Base-by-base conservation (phyloP, 768 basidiomycete species). In the Zangia roseola region DNA sequence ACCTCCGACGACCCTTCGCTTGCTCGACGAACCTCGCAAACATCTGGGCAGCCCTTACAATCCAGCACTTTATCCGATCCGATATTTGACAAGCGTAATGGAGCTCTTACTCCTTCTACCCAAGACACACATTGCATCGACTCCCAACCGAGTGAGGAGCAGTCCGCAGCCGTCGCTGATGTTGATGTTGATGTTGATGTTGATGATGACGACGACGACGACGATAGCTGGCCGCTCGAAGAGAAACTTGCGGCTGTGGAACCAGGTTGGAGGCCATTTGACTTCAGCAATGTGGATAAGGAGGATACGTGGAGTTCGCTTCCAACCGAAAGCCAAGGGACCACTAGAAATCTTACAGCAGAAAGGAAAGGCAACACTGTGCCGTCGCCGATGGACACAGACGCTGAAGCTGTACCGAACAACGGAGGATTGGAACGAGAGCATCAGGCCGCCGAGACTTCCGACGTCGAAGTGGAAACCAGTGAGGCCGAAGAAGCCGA, bases 161-260 rank as follows among this genome's bases (percentile, higher is more conserved):
- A 20, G 24, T 40, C 23, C 16, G n/a, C 33, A 19, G 14, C 19
- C n/a, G 41, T 20, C 8, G 38, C 23, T 25, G 28, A 36, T 9
- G 10, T 34, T 17, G 64, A 65, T 13, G 81, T 83, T 39, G 82
- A 84, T 49, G n/a, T n/a, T n/a, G 72, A 72, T 21, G 86, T 87
- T 54, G 57, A 60, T 12, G 81, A 83, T 39, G 83, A 84, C 46
- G 73, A 73, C 20, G 86, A 88, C 54, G 59, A 62, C 43, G 76
- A 77, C 10, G 86, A 89, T 58, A 88, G 87, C 60, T 90, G 86
- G 87, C 84, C 83, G 10, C 68, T 86, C 23, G 81, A 86, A 34
- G 85, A 85, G 54, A 84, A 82, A 55, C 65, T 85, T 47, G 70
- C 77, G 1, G 71, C 73, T 33, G 75, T 72, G 10, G 72, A 78